Percentiles rank a stretch among this genome's conserved stretches.
These are phyloP conservation scores for Tribonema minus DNA, from an alignment of 108 stramenopile genomes.

Conservation along the genomic window DNA sequence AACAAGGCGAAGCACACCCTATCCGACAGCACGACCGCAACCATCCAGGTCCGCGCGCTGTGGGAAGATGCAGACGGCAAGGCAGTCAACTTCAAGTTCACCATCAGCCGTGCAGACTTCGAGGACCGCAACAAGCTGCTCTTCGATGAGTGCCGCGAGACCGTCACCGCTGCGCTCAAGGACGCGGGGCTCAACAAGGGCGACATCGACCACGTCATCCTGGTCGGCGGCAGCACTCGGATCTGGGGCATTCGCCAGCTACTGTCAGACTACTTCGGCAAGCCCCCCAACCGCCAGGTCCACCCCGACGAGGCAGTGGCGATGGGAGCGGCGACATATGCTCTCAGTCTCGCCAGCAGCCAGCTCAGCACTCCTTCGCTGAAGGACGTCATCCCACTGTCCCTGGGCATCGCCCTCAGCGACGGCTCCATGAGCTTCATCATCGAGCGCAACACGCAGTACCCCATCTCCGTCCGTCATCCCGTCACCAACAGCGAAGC, in stretches of 20 bases:
- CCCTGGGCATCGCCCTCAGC: conserved; percentile 92
- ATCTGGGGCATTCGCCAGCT: conserved; percentile 79
- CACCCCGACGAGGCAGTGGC: not conserved
- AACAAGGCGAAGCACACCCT: conserved; percentile 99
- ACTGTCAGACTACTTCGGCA: not conserved
- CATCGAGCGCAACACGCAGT: conserved; percentile 88
- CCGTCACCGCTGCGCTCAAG: conserved; percentile 72
- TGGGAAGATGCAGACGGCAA: too few relatives aligned
- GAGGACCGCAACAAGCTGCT: conserved; percentile 79
- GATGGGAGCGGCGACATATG: not conserved
- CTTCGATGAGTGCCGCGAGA: conserved; percentile 97
- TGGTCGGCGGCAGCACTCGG: conserved; percentile 96
- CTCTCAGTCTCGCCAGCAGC: too few relatives aligned
- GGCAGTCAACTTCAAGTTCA: conserved; percentile 97
- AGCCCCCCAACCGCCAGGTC: not conserved
- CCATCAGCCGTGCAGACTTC: conserved; percentile 77
- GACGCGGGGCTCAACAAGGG: conserved; percentile 94
- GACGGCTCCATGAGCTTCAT: conserved; percentile 94
- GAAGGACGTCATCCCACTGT: conserved; percentile 90
- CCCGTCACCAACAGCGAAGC: conserved; percentile 98
- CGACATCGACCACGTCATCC: conserved; percentile 70
- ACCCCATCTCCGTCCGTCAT: conserved; percentile 94
- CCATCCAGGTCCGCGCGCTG: conserved; percentile 98
- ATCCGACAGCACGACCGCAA: conserved; percentile 91
- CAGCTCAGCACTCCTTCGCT: conserved; percentile 83